Percentiles rank a stretch among this genome's conserved stretches.
These are phyloP conservation scores for Aspergillus sclerotiicarbonarius DNA, from an alignment of 495 filamentous ascomycete genomes.

Conservation along the genomic window DNA sequence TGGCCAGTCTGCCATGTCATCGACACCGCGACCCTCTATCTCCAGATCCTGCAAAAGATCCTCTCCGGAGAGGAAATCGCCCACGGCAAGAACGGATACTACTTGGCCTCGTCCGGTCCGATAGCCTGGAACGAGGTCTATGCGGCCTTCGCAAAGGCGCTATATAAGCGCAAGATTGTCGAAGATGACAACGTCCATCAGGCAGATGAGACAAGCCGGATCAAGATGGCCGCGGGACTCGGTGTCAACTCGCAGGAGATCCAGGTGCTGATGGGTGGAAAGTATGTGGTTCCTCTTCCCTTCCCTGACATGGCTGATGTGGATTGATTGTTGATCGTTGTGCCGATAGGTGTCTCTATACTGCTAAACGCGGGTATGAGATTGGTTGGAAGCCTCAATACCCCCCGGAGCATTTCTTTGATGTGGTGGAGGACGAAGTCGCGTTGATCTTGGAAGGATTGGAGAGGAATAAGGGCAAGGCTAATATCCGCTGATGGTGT, in stretches of 20 bases:
- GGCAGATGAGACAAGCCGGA: conserved; percentile 31
- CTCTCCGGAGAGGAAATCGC: conserved; percentile 33
- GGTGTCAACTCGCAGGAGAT: conserved; percentile 28
- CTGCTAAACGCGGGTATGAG: conserved; percentile 31
- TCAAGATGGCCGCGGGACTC: conserved; percentile 38
- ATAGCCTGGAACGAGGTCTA: conserved; percentile 51
- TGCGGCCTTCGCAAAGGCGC: conserved; percentile 32
- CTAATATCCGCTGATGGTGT: too few species aligned
- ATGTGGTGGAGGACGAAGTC: conserved; percentile 36
- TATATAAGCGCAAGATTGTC: conserved; percentile 38
- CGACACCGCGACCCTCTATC: conserved; percentile 44
- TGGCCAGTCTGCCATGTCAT: conserved; percentile 50
- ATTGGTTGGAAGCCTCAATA: conserved; percentile 44
- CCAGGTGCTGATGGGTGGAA: conserved; percentile 35
- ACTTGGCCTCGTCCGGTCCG: conserved; percentile 45
- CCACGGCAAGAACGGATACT: conserved; percentile 47
- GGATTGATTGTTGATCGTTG: not conserved
- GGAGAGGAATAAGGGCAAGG: too few species aligned
- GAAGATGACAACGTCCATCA: conserved; percentile 28
- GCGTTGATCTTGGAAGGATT: conserved; percentile 29
- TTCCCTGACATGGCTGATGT: not conserved
- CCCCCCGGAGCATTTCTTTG: conserved; percentile 39
- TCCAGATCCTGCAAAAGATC: conserved; percentile 43
- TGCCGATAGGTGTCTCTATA: conserved; percentile 34
- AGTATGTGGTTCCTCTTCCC: conserved; percentile 24